Base-by-base conservation (phyloP, 495 filamentous ascomycete genomes). In the Daldinia vernicosa region DNA sequence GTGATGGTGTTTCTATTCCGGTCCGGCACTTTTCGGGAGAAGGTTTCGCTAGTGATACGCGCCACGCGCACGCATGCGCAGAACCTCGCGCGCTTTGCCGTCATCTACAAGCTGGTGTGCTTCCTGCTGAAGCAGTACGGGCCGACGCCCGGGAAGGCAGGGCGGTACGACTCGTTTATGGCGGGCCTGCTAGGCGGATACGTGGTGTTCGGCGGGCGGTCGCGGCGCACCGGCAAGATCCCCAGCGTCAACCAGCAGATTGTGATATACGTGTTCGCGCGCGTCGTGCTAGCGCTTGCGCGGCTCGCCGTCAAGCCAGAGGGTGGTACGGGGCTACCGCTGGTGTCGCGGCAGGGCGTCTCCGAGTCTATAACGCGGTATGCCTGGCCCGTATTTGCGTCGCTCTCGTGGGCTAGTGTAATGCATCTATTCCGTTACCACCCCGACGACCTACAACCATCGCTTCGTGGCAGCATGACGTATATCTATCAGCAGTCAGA, bases 1-100 rank as follows among this genome's bases (percentile, higher is more conserved):
- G 95, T 99, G 24, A 99, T 98, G 94, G 90, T 97, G 54, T 88
- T 98, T 71, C 88, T 99, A 56, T 99, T 99, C 84, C 93, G 95
- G 65, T 90, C 89, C 12, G 95, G 94, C 80, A 92, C 93, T 30
- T 76, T 97, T 71, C 90, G 90, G 14, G 86, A 97, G 78, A 98
- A 97, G 80, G 73, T 88, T 63, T 80, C 81, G 54, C 88, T 95
- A 66, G 89, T 98, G 74, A 83, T 95, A 74, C 89, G 89, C 76
- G 94, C 95, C 12, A 99, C 95, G 17, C 89, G 88, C 73, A 92
- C 90, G 71, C 95, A 99, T 82, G 95, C 96, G 68, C 87, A 86
- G 28, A 99, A 98, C 82, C 89, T 98, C 30, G 91, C 92, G 70
- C 89, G 89, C 76, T 99, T 97, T 78, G 94, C 95, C 26, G 81